phyloP scores from a whole-genome alignment of 2,329 filamentous ascomycete species.

The Ciborinia camelliae region DNA sequence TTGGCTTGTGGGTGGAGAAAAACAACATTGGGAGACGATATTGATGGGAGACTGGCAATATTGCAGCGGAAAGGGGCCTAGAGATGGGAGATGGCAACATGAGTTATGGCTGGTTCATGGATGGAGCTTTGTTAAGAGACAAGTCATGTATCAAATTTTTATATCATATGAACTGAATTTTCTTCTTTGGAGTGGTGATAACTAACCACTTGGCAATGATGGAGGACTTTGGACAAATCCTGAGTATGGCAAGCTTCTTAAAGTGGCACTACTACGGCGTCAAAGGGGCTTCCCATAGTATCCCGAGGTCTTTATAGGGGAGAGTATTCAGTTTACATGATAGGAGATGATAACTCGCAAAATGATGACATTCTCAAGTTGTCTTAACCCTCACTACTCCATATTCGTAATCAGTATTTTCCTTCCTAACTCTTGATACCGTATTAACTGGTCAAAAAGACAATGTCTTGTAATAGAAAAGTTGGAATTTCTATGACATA shows the following conservation, averaged over 20 bases:
- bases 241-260: no score
- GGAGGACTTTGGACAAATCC: no score
- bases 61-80: neutral
- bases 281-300: no score
- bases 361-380: neutral
- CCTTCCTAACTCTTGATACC: neutral
- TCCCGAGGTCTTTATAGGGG: no score
- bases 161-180: neutral
- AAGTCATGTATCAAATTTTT: neutral
- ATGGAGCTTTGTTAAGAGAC: neutral
- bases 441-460: no score
- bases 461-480: no score
- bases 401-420: neutral
- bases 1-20: neutral
- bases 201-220: neutral
- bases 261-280: no score
- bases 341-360: neutral
- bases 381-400: neutral
- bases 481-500: no score
- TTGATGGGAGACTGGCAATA: neutral
- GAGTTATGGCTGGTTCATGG: neutral
- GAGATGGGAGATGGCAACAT: neutral
- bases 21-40: neutral
- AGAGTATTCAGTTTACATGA: neutral
- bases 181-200: neutral